Percentiles rank a stretch among this genome's conserved stretches.
Conservation (phyloP, 352 stramenopile genomes). For the Globisporangium paroecandrum region DNA sequence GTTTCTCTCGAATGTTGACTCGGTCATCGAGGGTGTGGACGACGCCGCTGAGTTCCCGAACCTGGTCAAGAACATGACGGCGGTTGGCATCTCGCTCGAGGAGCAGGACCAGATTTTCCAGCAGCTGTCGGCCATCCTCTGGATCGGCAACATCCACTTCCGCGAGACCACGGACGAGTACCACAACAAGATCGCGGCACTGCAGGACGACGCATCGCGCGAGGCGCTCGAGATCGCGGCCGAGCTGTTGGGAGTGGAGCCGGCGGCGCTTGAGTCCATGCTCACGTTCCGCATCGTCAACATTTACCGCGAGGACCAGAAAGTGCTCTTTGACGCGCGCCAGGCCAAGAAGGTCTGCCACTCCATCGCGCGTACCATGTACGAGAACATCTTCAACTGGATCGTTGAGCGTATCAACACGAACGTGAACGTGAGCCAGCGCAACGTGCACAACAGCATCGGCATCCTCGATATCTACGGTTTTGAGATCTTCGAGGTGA, state of each 20-base stretch:
- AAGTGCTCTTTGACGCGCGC: constrained; percentile 65
- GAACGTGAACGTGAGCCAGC: constrained; percentile 66
- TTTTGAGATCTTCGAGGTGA: constrained; percentile 89
- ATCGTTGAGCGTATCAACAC: constrained; percentile 85
- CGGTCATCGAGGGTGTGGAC: constrained; percentile 74
- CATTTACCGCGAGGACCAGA: constrained; percentile 77
- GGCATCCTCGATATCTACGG: constrained; percentile 90
- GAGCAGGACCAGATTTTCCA: constrained; percentile 75
- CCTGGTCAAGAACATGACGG: constrained; percentile 60
- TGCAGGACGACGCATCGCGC: constrained; percentile 51
- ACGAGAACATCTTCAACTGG: constrained; percentile 90
- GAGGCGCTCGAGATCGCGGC: constrained; percentile 58
- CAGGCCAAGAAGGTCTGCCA: constrained; percentile 83
- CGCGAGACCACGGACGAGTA: constrained; percentile 65
- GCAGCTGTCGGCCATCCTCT: constrained; percentile 77
- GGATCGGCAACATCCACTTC: constrained; percentile 84
- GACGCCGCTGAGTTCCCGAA: constrained; percentile 63
- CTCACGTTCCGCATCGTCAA: constrained; percentile 77
- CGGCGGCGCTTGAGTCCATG: constrained; percentile 60
- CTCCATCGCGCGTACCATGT: constrained; percentile 83
- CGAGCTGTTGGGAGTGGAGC: constrained; percentile 59
- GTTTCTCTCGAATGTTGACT: constrained; percentile 63
- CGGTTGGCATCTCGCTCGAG: constrained; percentile 66
- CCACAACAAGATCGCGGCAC: constrained; percentile 66
- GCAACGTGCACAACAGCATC: constrained; percentile 72